Evolutionary conservation across 805 yeast genomes (phyloP).

Genomic region (Metschnikowia bowlesiae): DNA sequence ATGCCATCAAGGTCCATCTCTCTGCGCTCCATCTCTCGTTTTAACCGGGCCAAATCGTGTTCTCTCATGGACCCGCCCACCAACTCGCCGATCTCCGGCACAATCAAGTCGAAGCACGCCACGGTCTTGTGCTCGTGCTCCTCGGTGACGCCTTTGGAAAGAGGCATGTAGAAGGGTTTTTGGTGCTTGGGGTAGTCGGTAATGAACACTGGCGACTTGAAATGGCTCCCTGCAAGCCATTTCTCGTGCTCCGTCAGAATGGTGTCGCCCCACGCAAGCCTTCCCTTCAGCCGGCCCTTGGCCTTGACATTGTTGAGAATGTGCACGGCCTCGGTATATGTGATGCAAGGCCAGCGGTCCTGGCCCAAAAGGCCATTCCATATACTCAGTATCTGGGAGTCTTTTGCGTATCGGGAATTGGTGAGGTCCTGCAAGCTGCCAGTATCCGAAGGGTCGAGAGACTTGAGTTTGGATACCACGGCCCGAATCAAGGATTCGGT

Average conservation of each 20-base stretch:
- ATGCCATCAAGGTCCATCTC: slow-evolving; percentile 58
- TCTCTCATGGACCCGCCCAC: slow-evolving; percentile 95
- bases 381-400: slow-evolving; percentile 40
- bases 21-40: slow-evolving; percentile 46
- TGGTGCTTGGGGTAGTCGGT: slow-evolving; percentile 76
- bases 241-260: slow-evolving; percentile 86
- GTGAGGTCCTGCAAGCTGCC: slow-evolving; percentile 25
- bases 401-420: slow-evolving; percentile 34
- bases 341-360: slow-evolving; percentile 60
- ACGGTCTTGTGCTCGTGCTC: slow-evolving; percentile 51
- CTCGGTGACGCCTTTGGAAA: slow-evolving; percentile 24
- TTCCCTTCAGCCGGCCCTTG: slow-evolving; percentile 33
- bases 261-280: slow-evolving; percentile 61
- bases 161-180: slow-evolving; percentile 92
- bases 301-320: slow-evolving; percentile 39
- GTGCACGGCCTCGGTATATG: slow-evolving; percentile 72
- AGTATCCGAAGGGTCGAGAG: not conserved
- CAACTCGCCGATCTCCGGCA: slow-evolving; percentile 91
- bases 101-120: slow-evolving; percentile 82
- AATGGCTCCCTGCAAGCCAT: slow-evolving; percentile 71
- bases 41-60: slow-evolving; percentile 48
- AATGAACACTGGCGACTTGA: slow-evolving; percentile 75
- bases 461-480: slow-evolving; percentile 8
- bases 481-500: slow-evolving; percentile 66
- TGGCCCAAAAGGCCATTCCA: slow-evolving; percentile 54